phyloP scores from a whole-genome alignment of 2,329 filamentous ascomycete genomes.

The Pseudogymnoascus sp. region DNA sequence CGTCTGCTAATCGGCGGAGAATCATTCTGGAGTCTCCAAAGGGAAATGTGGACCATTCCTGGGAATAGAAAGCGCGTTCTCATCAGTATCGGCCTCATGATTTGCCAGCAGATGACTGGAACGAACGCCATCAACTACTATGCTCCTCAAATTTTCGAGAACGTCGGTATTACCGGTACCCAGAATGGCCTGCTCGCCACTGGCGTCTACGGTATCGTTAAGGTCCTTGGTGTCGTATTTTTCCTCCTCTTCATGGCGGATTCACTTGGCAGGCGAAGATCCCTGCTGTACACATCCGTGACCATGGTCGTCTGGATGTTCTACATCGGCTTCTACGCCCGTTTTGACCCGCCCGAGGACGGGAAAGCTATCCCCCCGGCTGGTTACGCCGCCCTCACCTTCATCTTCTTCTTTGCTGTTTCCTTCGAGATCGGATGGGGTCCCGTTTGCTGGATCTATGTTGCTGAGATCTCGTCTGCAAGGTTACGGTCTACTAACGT shows the following conservation, averaged over 20 bases:
- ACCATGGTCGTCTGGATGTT: constrained; percentile 53
- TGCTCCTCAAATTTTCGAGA: constrained; percentile 59
- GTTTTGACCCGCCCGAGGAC: constrained; percentile 44
- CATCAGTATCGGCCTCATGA: constrained; percentile 52
- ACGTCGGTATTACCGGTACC: constrained; percentile 53
- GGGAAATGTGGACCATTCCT: constrained; percentile 29
- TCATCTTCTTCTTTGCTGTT: constrained; percentile 62
- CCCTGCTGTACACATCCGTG: constrained; percentile 42
- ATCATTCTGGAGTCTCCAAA: constrained; percentile 24
- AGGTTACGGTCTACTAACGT: constrained; percentile 58
- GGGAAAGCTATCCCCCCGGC: constrained; percentile 33
- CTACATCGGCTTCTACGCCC: constrained; percentile 61
- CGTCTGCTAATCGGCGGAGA: constrained; percentile 43
- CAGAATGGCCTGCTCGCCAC: constrained; percentile 59
- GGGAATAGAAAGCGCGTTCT: constrained; percentile 52
- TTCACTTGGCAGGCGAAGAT: constrained; percentile 53
- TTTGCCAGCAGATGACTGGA: constrained; percentile 65
- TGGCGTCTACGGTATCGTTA: constrained; percentile 64
- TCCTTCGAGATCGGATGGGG: constrained; percentile 64
- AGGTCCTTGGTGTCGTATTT: constrained; percentile 53
- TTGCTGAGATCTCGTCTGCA: constrained; percentile 60
- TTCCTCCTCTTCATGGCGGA: constrained; percentile 61
- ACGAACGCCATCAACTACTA: constrained; percentile 50
- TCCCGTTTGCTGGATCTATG: constrained; percentile 63
- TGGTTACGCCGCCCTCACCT: constrained; percentile 58